These are phyloP conservation scores for Penicillium lividum DNA, from an alignment of 495 filamentous ascomycete species.

Conservation along the genomic window DNA sequence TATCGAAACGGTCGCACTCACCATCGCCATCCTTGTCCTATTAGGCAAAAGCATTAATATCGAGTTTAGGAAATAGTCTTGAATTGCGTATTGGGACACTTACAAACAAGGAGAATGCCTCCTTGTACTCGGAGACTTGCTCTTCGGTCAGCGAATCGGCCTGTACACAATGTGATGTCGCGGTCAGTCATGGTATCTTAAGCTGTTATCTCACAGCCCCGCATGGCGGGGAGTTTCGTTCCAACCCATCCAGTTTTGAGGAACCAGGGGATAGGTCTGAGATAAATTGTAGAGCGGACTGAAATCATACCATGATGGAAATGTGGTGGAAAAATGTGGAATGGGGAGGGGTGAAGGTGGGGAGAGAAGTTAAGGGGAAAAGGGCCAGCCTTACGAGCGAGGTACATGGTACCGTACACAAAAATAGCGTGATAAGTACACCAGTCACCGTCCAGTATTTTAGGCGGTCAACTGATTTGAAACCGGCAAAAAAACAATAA, in stretches of 20 bases:
- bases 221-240: slow-evolving; percentile 33
- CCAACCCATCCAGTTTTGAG: slow-evolving; percentile 4
- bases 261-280: slow-evolving; percentile 1
- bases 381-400: slow-evolving; percentile 24
- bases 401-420: slow-evolving; percentile 21
- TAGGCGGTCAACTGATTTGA: slow-evolving; percentile 17
- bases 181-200: slow-evolving; percentile 26
- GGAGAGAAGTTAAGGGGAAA: slow-evolving; percentile 29
- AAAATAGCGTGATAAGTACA: slow-evolving; percentile 16
- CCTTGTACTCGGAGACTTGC: slow-evolving; percentile 99
- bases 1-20: slow-evolving; percentile 56
- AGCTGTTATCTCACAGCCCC: slow-evolving; percentile 33
- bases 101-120: slow-evolving; percentile 99
- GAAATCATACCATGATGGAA: slow-evolving; percentile 17
- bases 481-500: not conserved
- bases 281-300: slow-evolving; percentile 12
- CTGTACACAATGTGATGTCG: slow-evolving; percentile 45
- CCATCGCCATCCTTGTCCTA: slow-evolving; percentile 99
- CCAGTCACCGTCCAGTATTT: slow-evolving; percentile 14
- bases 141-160: slow-evolving; percentile 96
- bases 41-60: slow-evolving; percentile 13
- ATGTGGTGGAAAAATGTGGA: slow-evolving; percentile 6
- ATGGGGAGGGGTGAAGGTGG: slow-evolving; percentile 22
- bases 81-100: slow-evolving; percentile 46
- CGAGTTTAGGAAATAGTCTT: slow-evolving; percentile 14